Evolutionary conservation across 2,329 filamentous ascomycete genomes (phyloP).

Genomic region (Aspergillus tanneri): DNA sequence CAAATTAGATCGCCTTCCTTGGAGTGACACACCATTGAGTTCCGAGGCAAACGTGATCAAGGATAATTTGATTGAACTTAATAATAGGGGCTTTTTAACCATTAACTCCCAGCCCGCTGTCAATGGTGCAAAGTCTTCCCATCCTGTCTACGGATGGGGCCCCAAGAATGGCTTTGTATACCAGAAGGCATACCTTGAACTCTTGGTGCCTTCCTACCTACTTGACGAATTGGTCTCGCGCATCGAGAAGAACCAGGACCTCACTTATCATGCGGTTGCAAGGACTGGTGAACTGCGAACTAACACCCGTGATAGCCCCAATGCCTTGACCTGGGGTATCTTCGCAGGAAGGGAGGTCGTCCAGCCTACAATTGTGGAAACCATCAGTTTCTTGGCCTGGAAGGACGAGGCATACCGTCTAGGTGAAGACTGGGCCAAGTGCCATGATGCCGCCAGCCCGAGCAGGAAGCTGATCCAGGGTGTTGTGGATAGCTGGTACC

Average conservation of each 20-base stretch:
- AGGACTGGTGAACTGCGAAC: conserved; percentile 78
- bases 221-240: conserved; percentile 74
- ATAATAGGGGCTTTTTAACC: conserved; percentile 82
- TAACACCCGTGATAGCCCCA: conserved; percentile 81
- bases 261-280: conserved; percentile 94
- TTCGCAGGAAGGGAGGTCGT: conserved; percentile 99
- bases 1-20: conserved; percentile 78
- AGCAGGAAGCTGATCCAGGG: conserved; percentile 77
- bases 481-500: conserved; percentile 86
- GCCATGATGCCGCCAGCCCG: conserved; percentile 72
- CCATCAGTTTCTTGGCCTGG: conserved; percentile 96
- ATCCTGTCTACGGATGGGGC: conserved; percentile 90
- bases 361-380: conserved; percentile 99
- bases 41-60: conserved; percentile 78
- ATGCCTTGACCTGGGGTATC: conserved; percentile 99
- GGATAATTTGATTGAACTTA: conserved; percentile 74
- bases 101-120: conserved; percentile 98
- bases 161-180: conserved; percentile 95
- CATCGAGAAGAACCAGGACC: conserved; percentile 72
- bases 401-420: conserved; percentile 96
- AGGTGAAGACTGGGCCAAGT: conserved; percentile 90
- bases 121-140: conserved; percentile 81
- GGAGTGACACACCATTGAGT: conserved; percentile 88
- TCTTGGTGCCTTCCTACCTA: conserved; percentile 78
- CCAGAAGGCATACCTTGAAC: conserved; percentile 94